A percentile compares a stretch with the other conserved stretches of the same genome.
phyloP scores from a whole-genome alignment of 345 rosid genomes.

The Durio zibethinus region DNA sequence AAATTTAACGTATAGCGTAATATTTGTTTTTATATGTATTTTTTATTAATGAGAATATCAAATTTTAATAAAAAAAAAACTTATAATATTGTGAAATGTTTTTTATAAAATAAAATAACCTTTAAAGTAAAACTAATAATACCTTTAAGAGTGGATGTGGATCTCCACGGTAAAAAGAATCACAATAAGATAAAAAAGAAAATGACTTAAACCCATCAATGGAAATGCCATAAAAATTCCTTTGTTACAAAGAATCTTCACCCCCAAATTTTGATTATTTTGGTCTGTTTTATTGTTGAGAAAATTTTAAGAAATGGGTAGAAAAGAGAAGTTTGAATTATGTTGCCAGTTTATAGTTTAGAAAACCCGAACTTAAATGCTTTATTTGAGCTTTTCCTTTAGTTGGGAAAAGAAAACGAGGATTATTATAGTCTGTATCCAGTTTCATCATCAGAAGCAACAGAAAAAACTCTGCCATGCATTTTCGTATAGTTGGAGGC shows the following conservation, averaged over 20 bases:
- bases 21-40: too few species aligned
- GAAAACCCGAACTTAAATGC: not conserved
- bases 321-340: not conserved
- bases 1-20: too few species aligned
- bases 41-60: too few species aligned
- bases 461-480: conserved; percentile 78
- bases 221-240: conserved; percentile 69
- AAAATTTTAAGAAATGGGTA: not conserved
- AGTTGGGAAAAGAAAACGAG: conserved; percentile 24
- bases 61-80: too few species aligned
- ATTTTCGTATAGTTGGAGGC: conserved; percentile 91
- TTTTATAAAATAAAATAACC: too few species aligned
- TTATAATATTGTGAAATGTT: too few species aligned
- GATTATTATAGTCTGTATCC: conserved; percentile 90
- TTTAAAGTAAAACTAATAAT: too few species aligned
- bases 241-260: conserved; percentile 81
- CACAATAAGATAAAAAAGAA: conserved; percentile 24
- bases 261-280: conserved; percentile 50
- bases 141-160: too few species aligned
- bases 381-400: not conserved
- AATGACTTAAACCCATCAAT: conserved; percentile 30
- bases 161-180: too few species aligned
- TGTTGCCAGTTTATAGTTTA: not conserved
- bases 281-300: conserved; percentile 4
- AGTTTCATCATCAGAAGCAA: conserved; percentile 69